Conservation (phyloP, 2,329 filamentous ascomycete genomes). For the Trichoderma atroviride region DNA sequence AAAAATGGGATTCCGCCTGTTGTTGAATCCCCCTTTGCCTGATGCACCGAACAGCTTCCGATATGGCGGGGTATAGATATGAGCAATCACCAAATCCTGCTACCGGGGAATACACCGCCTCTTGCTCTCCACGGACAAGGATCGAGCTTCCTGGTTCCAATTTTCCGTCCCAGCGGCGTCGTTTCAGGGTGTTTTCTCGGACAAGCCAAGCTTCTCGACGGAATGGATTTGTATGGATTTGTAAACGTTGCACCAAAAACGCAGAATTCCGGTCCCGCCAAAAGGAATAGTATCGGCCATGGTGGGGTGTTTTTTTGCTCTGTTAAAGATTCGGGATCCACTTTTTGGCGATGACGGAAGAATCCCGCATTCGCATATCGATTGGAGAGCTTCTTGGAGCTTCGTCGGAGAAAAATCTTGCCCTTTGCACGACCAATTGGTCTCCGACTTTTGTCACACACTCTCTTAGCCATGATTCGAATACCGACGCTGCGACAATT, state of each 20-base stretch:
- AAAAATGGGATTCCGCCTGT: neutral
- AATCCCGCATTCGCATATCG: conserved; percentile 18
- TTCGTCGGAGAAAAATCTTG: neutral
- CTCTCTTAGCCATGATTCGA: conserved; percentile 32
- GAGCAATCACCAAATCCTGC: neutral
- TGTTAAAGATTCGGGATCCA: conserved; percentile 15
- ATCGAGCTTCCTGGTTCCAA: neutral
- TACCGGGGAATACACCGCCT: neutral
- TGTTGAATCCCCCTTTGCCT: neutral
- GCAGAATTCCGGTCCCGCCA: neutral
- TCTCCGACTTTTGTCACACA: neutral
- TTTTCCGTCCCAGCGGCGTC: neutral
- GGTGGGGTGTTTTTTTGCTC: conserved; percentile 25
- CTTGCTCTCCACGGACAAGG: neutral
- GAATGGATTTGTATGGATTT: neutral
- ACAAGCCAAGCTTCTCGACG: neutral
- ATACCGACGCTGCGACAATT: conserved; percentile 54
- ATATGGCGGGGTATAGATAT: conserved; percentile 17
- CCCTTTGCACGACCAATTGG: neutral
- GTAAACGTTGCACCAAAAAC: conserved; percentile 17
- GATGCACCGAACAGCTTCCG: neutral
- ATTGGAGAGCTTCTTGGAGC: neutral
- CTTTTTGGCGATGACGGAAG: conserved; percentile 27
- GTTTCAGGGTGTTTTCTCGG: neutral
- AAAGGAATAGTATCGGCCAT: conserved; percentile 16